phyloP scores from a whole-genome alignment of 257 asterid genomes.

The Euphrasia confusa region DNA sequence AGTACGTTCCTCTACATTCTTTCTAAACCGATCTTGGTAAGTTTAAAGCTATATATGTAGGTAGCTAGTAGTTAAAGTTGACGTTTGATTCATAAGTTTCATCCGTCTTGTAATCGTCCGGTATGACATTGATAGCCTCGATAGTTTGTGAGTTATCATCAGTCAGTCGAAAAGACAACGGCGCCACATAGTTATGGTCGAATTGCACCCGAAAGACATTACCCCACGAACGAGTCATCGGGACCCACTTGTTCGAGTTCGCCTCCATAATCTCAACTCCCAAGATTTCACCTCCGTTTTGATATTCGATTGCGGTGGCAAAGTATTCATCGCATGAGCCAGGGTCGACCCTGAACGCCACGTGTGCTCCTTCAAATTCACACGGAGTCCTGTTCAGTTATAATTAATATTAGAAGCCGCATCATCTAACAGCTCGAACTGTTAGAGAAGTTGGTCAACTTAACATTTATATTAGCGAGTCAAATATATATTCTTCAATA shows the following conservation, averaged over 20 bases:
- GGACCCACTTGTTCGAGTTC: slow-evolving; percentile 37
- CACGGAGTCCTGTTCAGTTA: no score
- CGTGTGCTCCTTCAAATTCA: slow-evolving; percentile 47
- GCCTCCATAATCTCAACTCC: slow-evolving; percentile 49
- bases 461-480: no score
- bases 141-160: slow-evolving; percentile 35
- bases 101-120: slow-evolving; percentile 62
- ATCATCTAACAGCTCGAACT: no score
- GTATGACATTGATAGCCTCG: slow-evolving; percentile 60
- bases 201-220: slow-evolving; percentile 57
- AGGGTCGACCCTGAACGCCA: slow-evolving; percentile 66
- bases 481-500: no score
- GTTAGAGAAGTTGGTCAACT: no score
- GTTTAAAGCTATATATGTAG: no score
- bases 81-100: slow-evolving; percentile 55
- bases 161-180: slow-evolving; percentile 56
- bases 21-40: no score
- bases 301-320: slow-evolving; percentile 53
- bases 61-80: no score
- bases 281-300: slow-evolving; percentile 52
- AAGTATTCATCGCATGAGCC: slow-evolving; percentile 67
- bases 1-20: no score
- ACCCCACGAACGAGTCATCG: slow-evolving; percentile 73
- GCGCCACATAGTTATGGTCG: slow-evolving; percentile 34
- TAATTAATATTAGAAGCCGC: no score